A percentile compares a stretch with the other conserved stretches of the same genome.
These are phyloP conservation scores for Diospyros kaki DNA, from an alignment of 148 eudicot species.

Conservation along the genomic window DNA sequence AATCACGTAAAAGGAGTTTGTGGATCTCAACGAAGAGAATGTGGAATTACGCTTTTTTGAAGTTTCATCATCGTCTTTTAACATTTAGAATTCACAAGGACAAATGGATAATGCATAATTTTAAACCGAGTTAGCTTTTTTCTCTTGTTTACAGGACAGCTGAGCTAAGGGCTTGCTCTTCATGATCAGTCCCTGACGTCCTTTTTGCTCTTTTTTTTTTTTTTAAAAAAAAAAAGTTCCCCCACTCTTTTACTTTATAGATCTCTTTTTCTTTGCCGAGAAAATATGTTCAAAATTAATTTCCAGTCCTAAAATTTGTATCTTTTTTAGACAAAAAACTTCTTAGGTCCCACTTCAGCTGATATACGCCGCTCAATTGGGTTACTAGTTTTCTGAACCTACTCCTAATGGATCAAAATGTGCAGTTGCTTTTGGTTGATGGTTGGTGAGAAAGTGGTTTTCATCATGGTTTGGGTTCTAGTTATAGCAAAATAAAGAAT, in stretches of 20 bases:
- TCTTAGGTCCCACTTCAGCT: not conserved
- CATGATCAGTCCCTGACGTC: not conserved
- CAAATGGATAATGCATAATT: not conserved
- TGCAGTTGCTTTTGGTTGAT: slow-evolving; percentile 4
- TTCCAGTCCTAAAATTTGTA: not conserved
- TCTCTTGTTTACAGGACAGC: too few relatives aligned
- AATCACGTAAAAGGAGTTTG: too few relatives aligned
- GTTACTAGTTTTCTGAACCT: slow-evolving; percentile 1
- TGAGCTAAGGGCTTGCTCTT: not conserved
- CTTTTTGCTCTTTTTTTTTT: not conserved
- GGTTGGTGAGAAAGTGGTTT: slow-evolving; percentile 8
- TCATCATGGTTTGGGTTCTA: not conserved
- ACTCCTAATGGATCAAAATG: not conserved
- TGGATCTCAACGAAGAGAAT: not conserved
- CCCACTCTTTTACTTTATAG: not conserved
- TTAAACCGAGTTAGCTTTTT: not conserved
- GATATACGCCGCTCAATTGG: not conserved
- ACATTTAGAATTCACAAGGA: not conserved
- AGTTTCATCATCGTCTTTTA: not conserved
- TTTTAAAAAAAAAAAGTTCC: too few relatives aligned
- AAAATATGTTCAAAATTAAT: not conserved
- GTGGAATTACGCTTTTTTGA: not conserved
- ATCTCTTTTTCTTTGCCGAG: not conserved
- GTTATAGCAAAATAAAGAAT: not conserved
- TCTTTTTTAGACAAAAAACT: not conserved